phyloP scores from a whole-genome alignment of 495 filamentous ascomycete genomes.

The Penicillium ucsense region DNA sequence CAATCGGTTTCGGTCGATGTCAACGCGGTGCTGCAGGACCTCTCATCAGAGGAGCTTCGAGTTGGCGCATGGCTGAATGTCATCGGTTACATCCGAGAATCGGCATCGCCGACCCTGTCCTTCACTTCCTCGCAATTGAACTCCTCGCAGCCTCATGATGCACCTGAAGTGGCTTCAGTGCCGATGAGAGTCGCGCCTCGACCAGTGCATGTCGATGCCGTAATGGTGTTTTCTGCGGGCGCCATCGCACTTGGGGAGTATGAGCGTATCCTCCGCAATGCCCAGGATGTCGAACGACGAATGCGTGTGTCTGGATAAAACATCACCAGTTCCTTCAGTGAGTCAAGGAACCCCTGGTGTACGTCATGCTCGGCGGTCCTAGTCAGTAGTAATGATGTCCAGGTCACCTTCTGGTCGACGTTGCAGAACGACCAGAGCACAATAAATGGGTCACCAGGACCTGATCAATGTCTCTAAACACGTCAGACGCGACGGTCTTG shows the following conservation, averaged over 20 bases:
- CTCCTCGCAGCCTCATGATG: neutral
- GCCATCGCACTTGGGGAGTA: constrained; percentile 55
- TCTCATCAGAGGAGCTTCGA: constrained; percentile 54
- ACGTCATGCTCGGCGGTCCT: too few relatives aligned
- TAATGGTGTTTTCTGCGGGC: constrained; percentile 58
- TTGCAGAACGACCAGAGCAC: neutral
- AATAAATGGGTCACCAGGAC: neutral
- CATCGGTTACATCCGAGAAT: constrained; percentile 61
- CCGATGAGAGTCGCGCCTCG: constrained; percentile 7
- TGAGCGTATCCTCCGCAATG: constrained; percentile 37
- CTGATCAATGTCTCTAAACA: neutral
- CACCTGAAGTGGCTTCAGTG: neutral
- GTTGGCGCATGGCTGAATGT: constrained; percentile 88
- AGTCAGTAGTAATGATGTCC: neutral
- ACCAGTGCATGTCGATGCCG: constrained; percentile 46
- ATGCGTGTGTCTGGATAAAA: constrained; percentile 6
- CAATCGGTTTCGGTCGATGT: constrained; percentile 55
- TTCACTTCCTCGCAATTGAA: constrained; percentile 7
- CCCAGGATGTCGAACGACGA: constrained; percentile 24
- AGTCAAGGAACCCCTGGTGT: too few relatives aligned
- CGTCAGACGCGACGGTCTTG: constrained; percentile 4
- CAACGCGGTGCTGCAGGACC: constrained; percentile 52
- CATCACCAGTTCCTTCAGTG: neutral
- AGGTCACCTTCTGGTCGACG: neutral
- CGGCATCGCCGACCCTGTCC: constrained; percentile 2